Base-by-base conservation (phyloP, 1,284 basidiomycete genomes). In the Cystobasidiaceae sp. region DNA sequence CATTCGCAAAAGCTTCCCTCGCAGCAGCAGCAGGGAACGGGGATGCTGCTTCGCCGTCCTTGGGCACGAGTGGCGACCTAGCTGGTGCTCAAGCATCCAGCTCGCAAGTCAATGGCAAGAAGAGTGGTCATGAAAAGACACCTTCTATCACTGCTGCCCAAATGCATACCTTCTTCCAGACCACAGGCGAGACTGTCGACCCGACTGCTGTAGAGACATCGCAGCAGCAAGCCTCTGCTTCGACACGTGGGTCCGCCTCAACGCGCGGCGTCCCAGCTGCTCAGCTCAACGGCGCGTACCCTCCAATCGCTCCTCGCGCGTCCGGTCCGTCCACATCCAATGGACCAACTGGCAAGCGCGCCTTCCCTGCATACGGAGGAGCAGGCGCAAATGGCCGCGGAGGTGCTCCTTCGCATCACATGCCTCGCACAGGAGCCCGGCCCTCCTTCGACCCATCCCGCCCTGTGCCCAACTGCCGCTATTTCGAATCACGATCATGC, bases 131-230 rank as follows among this genome's bases (percentile, higher is more conserved):
- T 39, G 37, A n/a, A 39, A 39, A n/a, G n/a, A n/a, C 37, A 39
- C 37, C 37, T 39, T 57, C 54, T n/a, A n/a, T n/a, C n/a, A n/a
- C n/a, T n/a, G 39, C 54, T 13, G 23, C 21, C 25, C 54, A 57
- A 21, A 57, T 57, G 54, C 61, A 56, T 34, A 64, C 61, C 21
- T 56, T 64, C 51, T 64, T 55, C 61, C 61, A 64, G 44, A 64
- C 61, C 30, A 32, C 21, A 19, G 52, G 52, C 27, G 60, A 50
- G 17, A n/a, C 19, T 25, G 21, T 23, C 3, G 41, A 23, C 21
- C 9, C 57, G 25, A 27, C 25, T 17, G 13, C 11, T 41, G 9
- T 34, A 15, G 9, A n/a, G 23, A 21, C 34, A 21, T 33, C 55
- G 6, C 37, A 21, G 33, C n/a, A n/a, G n/a, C n/a, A n/a, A n/a